Conservation (phyloP, 495 filamentous ascomycete genomes). For the Aspergillus homomorphus region DNA sequence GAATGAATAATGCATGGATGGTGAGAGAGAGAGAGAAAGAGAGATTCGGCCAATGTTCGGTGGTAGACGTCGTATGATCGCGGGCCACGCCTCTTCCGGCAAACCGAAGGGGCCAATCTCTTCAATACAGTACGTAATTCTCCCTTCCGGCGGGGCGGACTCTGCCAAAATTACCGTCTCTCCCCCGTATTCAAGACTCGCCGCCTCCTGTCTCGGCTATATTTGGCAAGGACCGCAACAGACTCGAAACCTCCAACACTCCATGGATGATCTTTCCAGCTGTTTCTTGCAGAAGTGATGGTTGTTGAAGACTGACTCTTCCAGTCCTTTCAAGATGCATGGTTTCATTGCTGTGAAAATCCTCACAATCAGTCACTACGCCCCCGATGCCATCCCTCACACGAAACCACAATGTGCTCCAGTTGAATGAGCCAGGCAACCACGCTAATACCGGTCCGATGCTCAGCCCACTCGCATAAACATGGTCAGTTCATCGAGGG, state of each 20-base stretch:
- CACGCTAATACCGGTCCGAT: background rate
- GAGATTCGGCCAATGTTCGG: conserved; percentile 18
- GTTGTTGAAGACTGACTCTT: background rate
- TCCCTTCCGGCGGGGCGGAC: background rate
- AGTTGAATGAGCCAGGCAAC: background rate
- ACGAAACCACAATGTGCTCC: too few species aligned
- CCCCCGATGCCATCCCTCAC: too few species aligned
- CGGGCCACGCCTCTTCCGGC: conserved; percentile 39
- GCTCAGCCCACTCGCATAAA: background rate
- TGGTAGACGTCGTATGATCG: conserved; percentile 41
- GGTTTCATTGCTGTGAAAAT: too few species aligned
- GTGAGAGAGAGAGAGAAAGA: background rate
- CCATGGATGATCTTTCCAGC: background rate
- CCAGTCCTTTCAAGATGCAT: too few species aligned
- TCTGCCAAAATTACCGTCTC: conserved; percentile 2
- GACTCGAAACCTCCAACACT: background rate
- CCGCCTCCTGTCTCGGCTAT: background rate
- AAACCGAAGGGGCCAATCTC: conserved; percentile 14
- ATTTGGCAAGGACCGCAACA: background rate
- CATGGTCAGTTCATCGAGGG: too few species aligned
- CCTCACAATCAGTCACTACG: too few species aligned
- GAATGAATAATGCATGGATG: background rate
- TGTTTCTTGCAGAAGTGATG: too few species aligned
- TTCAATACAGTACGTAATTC: background rate
- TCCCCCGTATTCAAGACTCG: background rate